phyloP scores from a whole-genome alignment of 177 flowering plant species.

The Telopea speciosissima region DNA sequence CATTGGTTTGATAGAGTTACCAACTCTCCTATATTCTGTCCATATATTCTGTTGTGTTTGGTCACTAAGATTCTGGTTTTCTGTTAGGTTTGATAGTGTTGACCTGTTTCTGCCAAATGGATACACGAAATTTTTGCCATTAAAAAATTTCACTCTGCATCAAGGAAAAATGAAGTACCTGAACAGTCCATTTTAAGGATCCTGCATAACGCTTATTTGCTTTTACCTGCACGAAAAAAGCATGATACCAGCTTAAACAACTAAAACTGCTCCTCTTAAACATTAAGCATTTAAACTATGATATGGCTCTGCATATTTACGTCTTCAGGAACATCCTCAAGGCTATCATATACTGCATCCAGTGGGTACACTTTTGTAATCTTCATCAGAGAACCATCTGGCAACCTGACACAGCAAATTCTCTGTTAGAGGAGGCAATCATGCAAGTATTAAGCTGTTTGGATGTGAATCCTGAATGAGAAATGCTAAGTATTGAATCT shows the following conservation, averaged over 20 bases:
- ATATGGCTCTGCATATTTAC: slow-evolving; percentile 25
- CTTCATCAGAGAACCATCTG: slow-evolving; percentile 95
- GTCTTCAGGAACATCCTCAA: slow-evolving; percentile 96
- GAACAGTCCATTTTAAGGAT: slow-evolving; percentile 81
- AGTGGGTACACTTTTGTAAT: slow-evolving; percentile 79
- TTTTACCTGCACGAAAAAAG: slow-evolving; percentile 56
- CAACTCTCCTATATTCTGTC: too few relatives aligned
- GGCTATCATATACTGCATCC: slow-evolving; percentile 89
- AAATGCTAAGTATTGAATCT: slow-evolving; percentile 19
- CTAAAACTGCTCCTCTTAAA: not conserved
- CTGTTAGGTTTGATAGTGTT: too few relatives aligned
- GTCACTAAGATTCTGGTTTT: too few relatives aligned
- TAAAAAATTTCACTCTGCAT: not conserved
- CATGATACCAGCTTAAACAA: slow-evolving; percentile 3
- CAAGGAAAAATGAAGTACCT: slow-evolving; percentile 33
- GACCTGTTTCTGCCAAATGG: too few relatives aligned
- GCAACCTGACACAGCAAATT: slow-evolving; percentile 49
- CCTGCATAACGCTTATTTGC: slow-evolving; percentile 89
- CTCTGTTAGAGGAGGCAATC: slow-evolving; percentile 9
- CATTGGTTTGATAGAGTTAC: too few relatives aligned
- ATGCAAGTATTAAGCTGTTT: not conserved
- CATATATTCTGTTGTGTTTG: too few relatives aligned
- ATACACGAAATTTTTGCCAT: too few relatives aligned
- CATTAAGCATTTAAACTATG: not conserved
- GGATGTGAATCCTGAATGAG: not conserved